Conservation (phyloP, 2,329 filamentous ascomycete genomes). For the Nannizziopsis arthrosporioides region DNA sequence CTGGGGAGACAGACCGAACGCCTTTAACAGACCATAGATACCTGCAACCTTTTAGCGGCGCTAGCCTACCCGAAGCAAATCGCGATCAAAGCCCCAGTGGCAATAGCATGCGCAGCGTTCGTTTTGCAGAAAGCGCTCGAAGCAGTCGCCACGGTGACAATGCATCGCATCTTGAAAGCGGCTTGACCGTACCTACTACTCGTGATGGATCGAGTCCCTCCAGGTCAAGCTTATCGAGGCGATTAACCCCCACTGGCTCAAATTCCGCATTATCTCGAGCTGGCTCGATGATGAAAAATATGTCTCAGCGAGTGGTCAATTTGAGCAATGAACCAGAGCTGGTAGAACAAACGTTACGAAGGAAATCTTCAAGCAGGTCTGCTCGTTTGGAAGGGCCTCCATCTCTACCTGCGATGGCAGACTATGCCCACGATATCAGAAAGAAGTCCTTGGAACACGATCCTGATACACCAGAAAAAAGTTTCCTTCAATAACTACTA, state of each 20-base stretch:
- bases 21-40: slow-evolving; percentile 47
- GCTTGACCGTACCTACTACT: slow-evolving; percentile 44
- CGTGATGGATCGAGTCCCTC: slow-evolving; percentile 30
- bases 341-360: slow-evolving; percentile 58
- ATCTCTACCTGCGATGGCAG: slow-evolving; percentile 37
- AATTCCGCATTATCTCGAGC: slow-evolving; percentile 54
- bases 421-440: slow-evolving; percentile 36
- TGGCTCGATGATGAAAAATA: slow-evolving; percentile 65
- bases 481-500: slow-evolving; percentile 14
- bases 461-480: slow-evolving; percentile 31
- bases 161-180: slow-evolving; percentile 49
- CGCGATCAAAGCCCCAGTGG: slow-evolving; percentile 1
- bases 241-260: slow-evolving; percentile 52
- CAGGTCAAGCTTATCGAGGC: slow-evolving; percentile 30
- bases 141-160: slow-evolving; percentile 48
- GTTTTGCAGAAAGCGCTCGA: slow-evolving; percentile 35
- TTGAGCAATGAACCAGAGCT: slow-evolving; percentile 85
- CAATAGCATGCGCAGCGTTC: slow-evolving; percentile 40
- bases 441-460: slow-evolving; percentile 24
- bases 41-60: slow-evolving; percentile 47
- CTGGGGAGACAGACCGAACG: slow-evolving; percentile 46
- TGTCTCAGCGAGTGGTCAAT: slow-evolving; percentile 97
- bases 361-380: slow-evolving; percentile 43
- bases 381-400: slow-evolving; percentile 43
- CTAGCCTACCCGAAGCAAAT: slow-evolving; percentile 12